These are phyloP conservation scores for Russula virescens DNA, from an alignment of 768 basidiomycete species.

Conservation along the genomic window DNA sequence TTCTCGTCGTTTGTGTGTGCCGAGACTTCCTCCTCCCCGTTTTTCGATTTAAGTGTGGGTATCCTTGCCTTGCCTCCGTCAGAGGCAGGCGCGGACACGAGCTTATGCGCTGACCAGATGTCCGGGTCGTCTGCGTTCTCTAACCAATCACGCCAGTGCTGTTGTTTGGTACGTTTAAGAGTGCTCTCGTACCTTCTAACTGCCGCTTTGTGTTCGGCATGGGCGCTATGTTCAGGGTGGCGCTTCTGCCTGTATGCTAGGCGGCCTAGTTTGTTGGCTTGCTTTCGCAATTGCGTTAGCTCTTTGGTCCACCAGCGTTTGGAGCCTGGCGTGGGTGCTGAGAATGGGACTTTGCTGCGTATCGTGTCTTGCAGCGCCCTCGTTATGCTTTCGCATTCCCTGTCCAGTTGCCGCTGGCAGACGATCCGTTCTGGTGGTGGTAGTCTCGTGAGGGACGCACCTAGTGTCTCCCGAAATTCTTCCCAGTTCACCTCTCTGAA, in stretches of 20 bases:
- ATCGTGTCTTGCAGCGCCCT: background rate
- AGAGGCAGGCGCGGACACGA: background rate
- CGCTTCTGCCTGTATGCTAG: background rate
- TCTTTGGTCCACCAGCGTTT: conserved; percentile 15
- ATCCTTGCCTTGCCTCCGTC: background rate
- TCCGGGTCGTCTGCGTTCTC: background rate
- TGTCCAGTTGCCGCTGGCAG: background rate
- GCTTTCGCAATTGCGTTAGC: background rate
- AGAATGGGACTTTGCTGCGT: background rate
- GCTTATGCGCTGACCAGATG: background rate
- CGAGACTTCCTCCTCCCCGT: rapidly evolving
- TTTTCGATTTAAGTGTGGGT: background rate
- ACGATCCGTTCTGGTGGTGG: background rate
- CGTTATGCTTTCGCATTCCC: background rate
- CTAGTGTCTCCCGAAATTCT: background rate
- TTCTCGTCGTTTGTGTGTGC: background rate
- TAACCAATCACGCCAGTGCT: background rate
- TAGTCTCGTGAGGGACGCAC: background rate
- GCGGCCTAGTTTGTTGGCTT: background rate
- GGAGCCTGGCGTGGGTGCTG: background rate
- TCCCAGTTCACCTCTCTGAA: background rate
- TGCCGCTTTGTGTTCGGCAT: background rate
- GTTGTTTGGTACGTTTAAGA: background rate
- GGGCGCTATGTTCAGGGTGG: background rate
- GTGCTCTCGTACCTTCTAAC: background rate